Evolutionary conservation across 208 protist species (phyloP).

Genomic region (Wallacemonas sp.): DNA sequence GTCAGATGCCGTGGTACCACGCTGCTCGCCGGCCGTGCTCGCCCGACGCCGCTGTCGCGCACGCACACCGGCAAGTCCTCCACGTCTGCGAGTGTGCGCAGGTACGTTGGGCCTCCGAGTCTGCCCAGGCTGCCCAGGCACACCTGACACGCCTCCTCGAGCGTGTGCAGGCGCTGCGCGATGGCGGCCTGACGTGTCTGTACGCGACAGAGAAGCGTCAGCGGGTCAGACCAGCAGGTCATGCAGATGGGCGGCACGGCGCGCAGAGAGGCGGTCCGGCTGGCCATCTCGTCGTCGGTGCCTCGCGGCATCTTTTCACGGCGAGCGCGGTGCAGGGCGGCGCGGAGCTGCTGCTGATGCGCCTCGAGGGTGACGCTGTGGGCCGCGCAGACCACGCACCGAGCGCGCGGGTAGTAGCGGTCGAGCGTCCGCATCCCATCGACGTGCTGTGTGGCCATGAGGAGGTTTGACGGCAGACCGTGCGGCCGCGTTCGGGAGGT

Average conservation of each 20-base stretch:
- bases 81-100: conserved; percentile 23
- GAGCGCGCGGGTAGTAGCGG: conserved; percentile 38
- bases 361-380: conserved; percentile 28
- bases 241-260: conserved; percentile 46
- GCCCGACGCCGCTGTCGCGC: background rate
- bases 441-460: conserved; percentile 31
- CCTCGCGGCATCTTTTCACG: no score
- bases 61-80: conserved; percentile 32
- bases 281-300: no score
- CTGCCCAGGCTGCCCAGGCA: conserved; percentile 37
- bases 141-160: conserved; percentile 30
- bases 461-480: background rate
- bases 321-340: conserved; percentile 1
- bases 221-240: conserved; percentile 43
- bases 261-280: background rate
- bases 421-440: conserved; percentile 37
- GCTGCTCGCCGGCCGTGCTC: background rate
- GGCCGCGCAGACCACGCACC: conserved; percentile 45
- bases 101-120: conserved; percentile 4
- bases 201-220: conserved; percentile 25
- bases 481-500: no score
- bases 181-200: conserved; percentile 22
- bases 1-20: conserved; percentile 4
- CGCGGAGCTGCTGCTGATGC: conserved; percentile 11
- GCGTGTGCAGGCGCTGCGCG: conserved; percentile 19